Base-by-base conservation (phyloP, 805 yeast species). In the Lipomyces sp. region DNA sequence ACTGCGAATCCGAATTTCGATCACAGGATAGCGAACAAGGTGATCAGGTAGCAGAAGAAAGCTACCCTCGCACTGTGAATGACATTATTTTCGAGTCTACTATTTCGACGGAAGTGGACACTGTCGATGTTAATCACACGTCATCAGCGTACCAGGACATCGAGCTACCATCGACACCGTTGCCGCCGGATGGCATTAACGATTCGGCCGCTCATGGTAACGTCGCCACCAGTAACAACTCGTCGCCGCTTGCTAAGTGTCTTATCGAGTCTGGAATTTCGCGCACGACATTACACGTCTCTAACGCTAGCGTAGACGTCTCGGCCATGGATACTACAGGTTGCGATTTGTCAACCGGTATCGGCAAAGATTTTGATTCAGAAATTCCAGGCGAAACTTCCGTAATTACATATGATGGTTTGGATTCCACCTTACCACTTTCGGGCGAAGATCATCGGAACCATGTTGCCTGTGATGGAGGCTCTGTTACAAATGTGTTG, bases 51-150 rank as follows among this genome's bases (percentile, higher is more conserved):
- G 48, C 48, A 6, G 48, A 42, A 42, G 48, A 42, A 15, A 42
- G 6, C 4, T 7, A 7, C 48, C 48, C 24, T 24, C 24, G n/a
- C 48, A 42, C 8, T 42, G 48, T n/a, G 48, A 15, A n/a, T 42
- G 48, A 42, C n/a, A 15, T 42, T 42, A n/a, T 42, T 42, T 42
- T 42, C 48, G 48, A n/a, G 24, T 42, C 48, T 42, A 42, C 48
- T 15, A 42, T n/a, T 24, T 42, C 48, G 48, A 42, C 48, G 10
- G 48, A 42, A 10, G 48, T n/a, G n/a, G 48, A 42, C 10, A 42
- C 48, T 5, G 48, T 42, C 15, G 48, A 7, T n/a, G 48, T 42
- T 24, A 24, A 42, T 18, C 29, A 8, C 48, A 42, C 48, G 24
- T 42, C 48, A 15, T 15, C 48, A 5, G 24, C 2, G 18, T 24